phyloP scores from a whole-genome alignment of 768 basidiomycete genomes.

The Mycena capillaripes region DNA sequence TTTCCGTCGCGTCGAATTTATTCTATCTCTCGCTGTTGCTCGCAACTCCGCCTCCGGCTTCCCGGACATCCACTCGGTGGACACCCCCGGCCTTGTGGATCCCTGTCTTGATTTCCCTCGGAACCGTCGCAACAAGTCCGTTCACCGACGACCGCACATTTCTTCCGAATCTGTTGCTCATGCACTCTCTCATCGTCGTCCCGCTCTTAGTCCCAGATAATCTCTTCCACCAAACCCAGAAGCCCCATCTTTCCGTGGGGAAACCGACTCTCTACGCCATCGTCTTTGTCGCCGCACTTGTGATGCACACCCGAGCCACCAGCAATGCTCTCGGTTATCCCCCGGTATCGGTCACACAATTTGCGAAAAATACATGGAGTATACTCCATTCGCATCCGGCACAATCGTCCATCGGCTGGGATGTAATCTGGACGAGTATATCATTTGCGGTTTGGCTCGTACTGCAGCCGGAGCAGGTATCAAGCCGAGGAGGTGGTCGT shows the following conservation, averaged over 20 bases:
- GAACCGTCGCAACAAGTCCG: constrained; percentile 60
- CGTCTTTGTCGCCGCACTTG: constrained; percentile 46
- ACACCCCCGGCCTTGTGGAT: constrained; percentile 51
- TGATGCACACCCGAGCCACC: constrained; percentile 53
- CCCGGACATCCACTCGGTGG: neutral
- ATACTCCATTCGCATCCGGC: constrained; percentile 68
- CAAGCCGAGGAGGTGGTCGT: neutral
- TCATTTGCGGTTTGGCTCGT: constrained; percentile 56
- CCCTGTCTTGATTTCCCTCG: constrained; percentile 60
- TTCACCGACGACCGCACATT: constrained; percentile 59
- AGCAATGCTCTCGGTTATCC: constrained; percentile 42
- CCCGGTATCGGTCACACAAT: constrained; percentile 31
- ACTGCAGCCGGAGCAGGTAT: constrained; percentile 6
- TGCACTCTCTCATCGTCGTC: constrained; percentile 70
- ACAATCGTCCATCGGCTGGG: constrained; percentile 75
- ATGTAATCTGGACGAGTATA: constrained; percentile 69
- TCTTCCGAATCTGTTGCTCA: constrained; percentile 69
- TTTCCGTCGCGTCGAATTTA: constrained; percentile 74
- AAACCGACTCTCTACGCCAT: constrained; percentile 53
- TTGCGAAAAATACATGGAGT: constrained; percentile 49
- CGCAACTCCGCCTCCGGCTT: constrained; percentile 38
- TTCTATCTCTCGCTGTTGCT: constrained; percentile 68
- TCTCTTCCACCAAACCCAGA: constrained; percentile 12
- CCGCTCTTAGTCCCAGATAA: constrained; percentile 57
- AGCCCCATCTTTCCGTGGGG: constrained; percentile 38